These are phyloP conservation scores for Mycena venus DNA, from an alignment of 768 basidiomycete genomes.

Conservation along the genomic window DNA sequence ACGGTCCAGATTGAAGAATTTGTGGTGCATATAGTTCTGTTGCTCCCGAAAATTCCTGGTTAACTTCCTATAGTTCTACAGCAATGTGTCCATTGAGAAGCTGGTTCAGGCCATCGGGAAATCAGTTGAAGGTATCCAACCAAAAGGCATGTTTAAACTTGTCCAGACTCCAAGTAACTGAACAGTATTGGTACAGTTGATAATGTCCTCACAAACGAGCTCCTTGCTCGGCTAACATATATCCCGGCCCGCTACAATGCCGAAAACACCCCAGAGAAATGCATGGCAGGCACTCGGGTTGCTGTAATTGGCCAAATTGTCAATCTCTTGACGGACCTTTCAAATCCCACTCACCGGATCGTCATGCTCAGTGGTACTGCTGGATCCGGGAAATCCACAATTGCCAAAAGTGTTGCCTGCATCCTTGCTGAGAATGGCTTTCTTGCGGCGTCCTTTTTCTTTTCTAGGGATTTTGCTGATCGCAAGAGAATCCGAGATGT, in stretches of 20 bases:
- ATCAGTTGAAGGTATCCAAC: neutral
- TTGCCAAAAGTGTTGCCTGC: neutral
- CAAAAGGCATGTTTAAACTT: neutral
- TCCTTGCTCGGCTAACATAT: neutral
- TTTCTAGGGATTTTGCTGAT: neutral
- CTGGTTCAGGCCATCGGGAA: neutral
- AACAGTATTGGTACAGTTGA: neutral
- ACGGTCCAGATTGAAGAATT: neutral
- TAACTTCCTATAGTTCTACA: neutral
- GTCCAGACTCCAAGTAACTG: too few species aligned
- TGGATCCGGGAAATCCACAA: slow-evolving; percentile 2
- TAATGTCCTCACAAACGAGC: neutral
- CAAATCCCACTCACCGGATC: neutral
- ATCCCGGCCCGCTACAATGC: slow-evolving; percentile 1
- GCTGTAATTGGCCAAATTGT: neutral
- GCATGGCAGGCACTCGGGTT: neutral
- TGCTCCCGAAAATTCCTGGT: neutral
- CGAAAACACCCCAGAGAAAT: neutral
- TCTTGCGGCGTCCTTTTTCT: slow-evolving; percentile 21
- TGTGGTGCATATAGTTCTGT: neutral
- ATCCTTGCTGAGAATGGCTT: neutral
- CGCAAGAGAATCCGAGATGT: neutral
- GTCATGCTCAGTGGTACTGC: neutral
- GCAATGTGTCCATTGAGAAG: slow-evolving; percentile 1
- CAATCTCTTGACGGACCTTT: neutral